phyloP scores from a whole-genome alignment of 169 alveolate genomes.

The Eimeria maxima region DNA sequence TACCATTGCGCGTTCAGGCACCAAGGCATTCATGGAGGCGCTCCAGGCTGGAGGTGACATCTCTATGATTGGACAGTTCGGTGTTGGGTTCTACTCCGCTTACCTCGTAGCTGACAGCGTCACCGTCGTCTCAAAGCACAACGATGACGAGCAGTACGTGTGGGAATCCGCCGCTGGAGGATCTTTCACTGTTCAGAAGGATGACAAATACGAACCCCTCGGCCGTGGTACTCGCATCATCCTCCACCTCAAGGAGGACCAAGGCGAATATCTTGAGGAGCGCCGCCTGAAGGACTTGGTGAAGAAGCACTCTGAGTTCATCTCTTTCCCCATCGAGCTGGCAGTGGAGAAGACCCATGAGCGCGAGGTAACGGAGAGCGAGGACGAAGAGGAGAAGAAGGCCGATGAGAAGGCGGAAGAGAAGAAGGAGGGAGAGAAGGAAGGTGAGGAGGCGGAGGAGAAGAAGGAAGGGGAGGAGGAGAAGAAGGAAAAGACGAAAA shows the following conservation, averaged over 20 bases:
- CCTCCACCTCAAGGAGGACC: constrained; percentile 98
- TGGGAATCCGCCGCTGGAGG: constrained; percentile 99
- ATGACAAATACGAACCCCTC: constrained; percentile 89
- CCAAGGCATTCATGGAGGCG: constrained; percentile 99
- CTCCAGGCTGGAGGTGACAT: constrained; percentile 98
- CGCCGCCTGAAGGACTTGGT: constrained; percentile 98
- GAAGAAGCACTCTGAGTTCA: constrained; percentile 99
- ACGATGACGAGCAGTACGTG: constrained; percentile 98
- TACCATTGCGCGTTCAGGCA: constrained; percentile 99
- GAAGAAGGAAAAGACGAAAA: constrained; percentile 90
- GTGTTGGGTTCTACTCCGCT: constrained; percentile 99
- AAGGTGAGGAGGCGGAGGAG: constrained; percentile 94
- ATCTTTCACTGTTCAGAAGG: constrained; percentile 98
- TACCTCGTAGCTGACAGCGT: constrained; percentile 99
- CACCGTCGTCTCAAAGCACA: constrained; percentile 97
- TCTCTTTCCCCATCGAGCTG: constrained; percentile 99
- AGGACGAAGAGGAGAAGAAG: constrained; percentile 94
- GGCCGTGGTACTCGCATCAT: constrained; percentile 98
- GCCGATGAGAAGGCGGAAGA: constrained; percentile 85
- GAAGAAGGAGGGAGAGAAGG: constrained; percentile 89
- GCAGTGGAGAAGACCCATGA: constrained; percentile 98
- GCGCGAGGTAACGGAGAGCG: constrained; percentile 99
- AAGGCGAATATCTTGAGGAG: constrained; percentile 98
- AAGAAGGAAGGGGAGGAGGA: constrained; percentile 85
- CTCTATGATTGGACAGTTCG: constrained; percentile 99